Conservation (phyloP, 148 eudicot species). For the Camellia granthamiana region DNA sequence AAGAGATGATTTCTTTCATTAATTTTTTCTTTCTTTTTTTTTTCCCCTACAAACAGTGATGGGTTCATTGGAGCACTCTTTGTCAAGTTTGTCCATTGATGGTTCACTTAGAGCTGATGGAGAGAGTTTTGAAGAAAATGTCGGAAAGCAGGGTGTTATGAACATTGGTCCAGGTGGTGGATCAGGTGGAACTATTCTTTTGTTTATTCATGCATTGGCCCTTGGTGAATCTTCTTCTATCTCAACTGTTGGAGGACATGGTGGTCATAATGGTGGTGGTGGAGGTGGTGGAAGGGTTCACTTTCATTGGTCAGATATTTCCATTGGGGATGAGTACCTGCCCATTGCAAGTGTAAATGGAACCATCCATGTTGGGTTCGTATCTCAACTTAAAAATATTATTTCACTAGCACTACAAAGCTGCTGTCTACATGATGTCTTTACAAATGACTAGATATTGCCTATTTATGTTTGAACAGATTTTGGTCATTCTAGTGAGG, state of each 20-base stretch:
- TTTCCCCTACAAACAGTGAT: conserved; percentile 54
- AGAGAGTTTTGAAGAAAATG: conserved; percentile 61
- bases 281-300: conserved; percentile 96
- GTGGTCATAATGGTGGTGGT: conserved; percentile 82
- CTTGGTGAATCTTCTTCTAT: conserved; percentile 58
- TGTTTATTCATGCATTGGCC: conserved; percentile 63
- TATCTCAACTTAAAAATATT: conserved; percentile 15
- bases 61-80: conserved; percentile 88
- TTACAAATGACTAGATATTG: neutral
- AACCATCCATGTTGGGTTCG: conserved; percentile 63
- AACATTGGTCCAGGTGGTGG: conserved; percentile 80
- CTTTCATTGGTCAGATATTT: conserved; percentile 91
- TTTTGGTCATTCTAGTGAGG: neutral
- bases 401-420: too few species aligned
- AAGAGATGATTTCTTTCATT: neutral
- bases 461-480: neutral
- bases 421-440: neutral
- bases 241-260: conserved; percentile 86
- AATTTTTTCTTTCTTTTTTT: neutral
- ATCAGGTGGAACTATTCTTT: conserved; percentile 94
- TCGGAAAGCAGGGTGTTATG: conserved; percentile 26
- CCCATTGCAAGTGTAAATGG: conserved; percentile 70
- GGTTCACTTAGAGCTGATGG: conserved; percentile 87
- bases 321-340: conserved; percentile 73
- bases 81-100: conserved; percentile 54